Evolutionary conservation across 257 asterid genomes (phyloP).

Genomic region (Scutellaria galericulata): DNA sequence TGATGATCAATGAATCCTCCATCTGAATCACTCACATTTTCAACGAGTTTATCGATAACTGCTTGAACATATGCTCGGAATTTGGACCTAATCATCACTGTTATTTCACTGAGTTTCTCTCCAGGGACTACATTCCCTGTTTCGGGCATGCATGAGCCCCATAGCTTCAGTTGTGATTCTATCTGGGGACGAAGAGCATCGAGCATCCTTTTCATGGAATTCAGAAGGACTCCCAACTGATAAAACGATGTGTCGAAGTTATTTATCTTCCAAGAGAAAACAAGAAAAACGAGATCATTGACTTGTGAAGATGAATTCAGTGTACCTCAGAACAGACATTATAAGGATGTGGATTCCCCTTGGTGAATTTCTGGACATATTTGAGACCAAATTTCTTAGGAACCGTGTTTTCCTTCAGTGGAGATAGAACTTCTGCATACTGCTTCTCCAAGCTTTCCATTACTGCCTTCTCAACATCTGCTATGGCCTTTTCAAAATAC

Average conservation of each 20-base stretch:
- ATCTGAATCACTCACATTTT: constrained; percentile 64
- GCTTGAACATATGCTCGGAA: constrained; percentile 82
- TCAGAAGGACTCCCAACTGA: constrained; percentile 87
- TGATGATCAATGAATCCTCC: background rate
- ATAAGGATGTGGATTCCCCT: constrained; percentile 63
- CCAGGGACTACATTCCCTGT: constrained; percentile 64
- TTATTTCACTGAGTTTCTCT: constrained; percentile 82
- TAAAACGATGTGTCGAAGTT: constrained; percentile 18
- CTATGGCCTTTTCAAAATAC: constrained; percentile 60
- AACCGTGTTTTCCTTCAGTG: constrained; percentile 75
- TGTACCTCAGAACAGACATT: constrained; percentile 68
- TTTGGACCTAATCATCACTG: constrained; percentile 87
- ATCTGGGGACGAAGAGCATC: constrained; percentile 73
- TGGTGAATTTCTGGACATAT: constrained; percentile 80
- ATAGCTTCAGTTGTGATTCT: constrained; percentile 70
- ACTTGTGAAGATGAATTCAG: constrained; percentile 8
- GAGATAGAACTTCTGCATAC: constrained; percentile 77
- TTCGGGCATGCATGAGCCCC: constrained; percentile 86
- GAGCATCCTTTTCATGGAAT: constrained; percentile 91
- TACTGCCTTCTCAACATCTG: constrained; percentile 89
- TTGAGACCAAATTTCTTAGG: constrained; percentile 84
- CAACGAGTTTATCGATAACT: constrained; percentile 77
- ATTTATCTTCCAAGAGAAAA: background rate
- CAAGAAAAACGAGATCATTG: background rate
- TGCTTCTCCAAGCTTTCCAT: constrained; percentile 88